A percentile compares a stretch with the other conserved stretches of the same genome.
Conservation (phyloP, 352 stramenopile species). For the Globisporangium takayamanum region DNA sequence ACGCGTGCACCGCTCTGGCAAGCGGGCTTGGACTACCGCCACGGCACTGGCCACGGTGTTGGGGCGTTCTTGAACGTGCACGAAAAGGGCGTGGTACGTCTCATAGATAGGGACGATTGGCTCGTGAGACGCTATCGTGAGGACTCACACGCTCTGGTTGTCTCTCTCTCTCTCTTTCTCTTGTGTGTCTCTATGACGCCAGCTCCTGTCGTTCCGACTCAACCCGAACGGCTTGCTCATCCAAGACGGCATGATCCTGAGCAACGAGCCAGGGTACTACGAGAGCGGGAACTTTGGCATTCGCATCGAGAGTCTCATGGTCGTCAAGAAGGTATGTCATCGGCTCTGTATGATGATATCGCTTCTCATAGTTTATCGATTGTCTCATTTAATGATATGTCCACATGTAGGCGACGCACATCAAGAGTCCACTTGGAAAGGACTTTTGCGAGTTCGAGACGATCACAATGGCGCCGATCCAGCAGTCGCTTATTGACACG, state of each 20-base stretch:
- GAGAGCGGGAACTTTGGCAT: slow-evolving; percentile 97
- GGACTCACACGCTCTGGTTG: background rate
- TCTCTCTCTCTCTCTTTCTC: background rate
- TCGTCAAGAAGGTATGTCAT: slow-evolving; percentile 86
- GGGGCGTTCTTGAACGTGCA: slow-evolving; percentile 97
- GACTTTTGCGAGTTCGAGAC: slow-evolving; percentile 96
- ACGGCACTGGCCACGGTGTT: slow-evolving; percentile 97
- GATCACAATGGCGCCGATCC: slow-evolving; percentile 98
- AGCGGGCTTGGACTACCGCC: slow-evolving; percentile 94
- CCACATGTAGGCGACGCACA: slow-evolving; percentile 28
- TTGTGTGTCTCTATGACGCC: background rate
- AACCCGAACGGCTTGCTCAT: slow-evolving; percentile 80
- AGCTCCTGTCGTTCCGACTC: slow-evolving; percentile 81
- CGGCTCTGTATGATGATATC: too few species aligned
- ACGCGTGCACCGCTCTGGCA: slow-evolving; percentile 94
- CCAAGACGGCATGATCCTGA: slow-evolving; percentile 96
- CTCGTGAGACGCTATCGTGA: background rate
- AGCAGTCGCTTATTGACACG: slow-evolving; percentile 95
- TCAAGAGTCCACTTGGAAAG: slow-evolving; percentile 62
- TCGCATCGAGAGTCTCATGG: slow-evolving; percentile 98
- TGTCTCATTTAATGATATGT: too few species aligned
- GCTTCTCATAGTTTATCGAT: too few species aligned
- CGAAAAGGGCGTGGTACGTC: slow-evolving; percentile 82
- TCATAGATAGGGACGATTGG: slow-evolving; percentile 2
- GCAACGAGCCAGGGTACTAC: slow-evolving; percentile 98